Base-by-base conservation (phyloP, 2,329 filamentous ascomycete species). In the Talaromyces funiculosus region DNA sequence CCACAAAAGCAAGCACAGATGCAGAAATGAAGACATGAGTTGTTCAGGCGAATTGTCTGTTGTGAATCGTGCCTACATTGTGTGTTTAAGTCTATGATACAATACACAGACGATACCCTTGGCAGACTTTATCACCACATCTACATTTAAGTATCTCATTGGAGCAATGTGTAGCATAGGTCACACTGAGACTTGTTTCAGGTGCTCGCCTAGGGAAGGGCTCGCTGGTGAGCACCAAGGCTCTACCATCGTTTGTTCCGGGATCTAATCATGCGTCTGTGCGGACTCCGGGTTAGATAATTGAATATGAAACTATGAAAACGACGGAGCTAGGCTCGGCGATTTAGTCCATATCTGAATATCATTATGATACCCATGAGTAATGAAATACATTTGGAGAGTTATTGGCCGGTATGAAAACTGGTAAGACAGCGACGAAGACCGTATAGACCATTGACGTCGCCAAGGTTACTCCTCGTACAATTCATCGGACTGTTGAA, bases 21-120 rank as follows among this genome's bases (percentile, higher is more conserved):
- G 62, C 66, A 61, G 67, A 68, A 60, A 73, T 70, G 66, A 68
- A 65, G 59, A 65, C 64, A 61, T 70, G 51, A 54, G 51, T 8
- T 26, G 33, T 40, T 6, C 12, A n/a, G n/a, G n/a, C n/a, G n/a
- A n/a, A n/a, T n/a, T n/a, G n/a, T n/a, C n/a, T n/a, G n/a, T n/a
- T n/a, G n/a, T n/a, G n/a, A n/a, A n/a, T n/a, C n/a, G n/a, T n/a
- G n/a, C n/a, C n/a, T n/a, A n/a, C n/a, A n/a, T n/a, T n/a, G n/a
- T n/a, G n/a, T 22, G 4, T 51, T 31, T 16, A 7, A 51, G 47
- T 16, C 4, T 3, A 4, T 22, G n/a, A 33, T 51, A 22, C n/a
- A 51, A 31, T 14, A 51, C 24, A 4, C 45, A 51, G 3, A 51
- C 35, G 47, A 51, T 51, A 51, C 47, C 45, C 47, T 35, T 9